Evolutionary conservation across 768 basidiomycete genomes (phyloP).

Genomic region (Tulasnella calospora): DNA sequence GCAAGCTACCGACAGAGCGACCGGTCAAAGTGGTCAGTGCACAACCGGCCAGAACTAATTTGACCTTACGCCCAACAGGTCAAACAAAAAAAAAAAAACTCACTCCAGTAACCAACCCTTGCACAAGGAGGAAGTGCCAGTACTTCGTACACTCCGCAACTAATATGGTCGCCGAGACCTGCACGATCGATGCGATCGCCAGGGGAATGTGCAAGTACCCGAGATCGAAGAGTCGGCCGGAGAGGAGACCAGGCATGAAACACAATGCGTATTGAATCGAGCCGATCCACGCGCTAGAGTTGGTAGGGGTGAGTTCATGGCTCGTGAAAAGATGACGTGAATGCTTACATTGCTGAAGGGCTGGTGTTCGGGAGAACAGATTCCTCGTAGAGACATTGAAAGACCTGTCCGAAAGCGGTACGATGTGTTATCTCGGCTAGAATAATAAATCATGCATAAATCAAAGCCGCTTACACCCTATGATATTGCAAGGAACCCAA

Average conservation of each 20-base stretch:
- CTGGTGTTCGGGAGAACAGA: not conserved
- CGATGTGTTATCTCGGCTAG: not conserved
- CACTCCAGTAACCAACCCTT: slow-evolving; percentile 64
- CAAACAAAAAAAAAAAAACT: no score
- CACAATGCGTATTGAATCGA: slow-evolving; percentile 30
- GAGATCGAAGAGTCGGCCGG: slow-evolving; percentile 68
- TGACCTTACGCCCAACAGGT: no score
- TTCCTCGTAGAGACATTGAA: slow-evolving; percentile 18
- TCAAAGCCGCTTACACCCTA: not conserved
- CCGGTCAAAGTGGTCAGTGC: not conserved
- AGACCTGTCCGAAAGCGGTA: not conserved
- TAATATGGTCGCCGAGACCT: slow-evolving; percentile 58
- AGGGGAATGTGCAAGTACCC: slow-evolving; percentile 57
- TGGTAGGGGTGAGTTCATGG: not conserved
- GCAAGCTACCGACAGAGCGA: slow-evolving; percentile 34
- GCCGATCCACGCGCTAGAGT: slow-evolving; percentile 22
- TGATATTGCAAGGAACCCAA: not conserved
- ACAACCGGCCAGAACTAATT: no score
- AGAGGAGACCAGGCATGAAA: slow-evolving; percentile 43
- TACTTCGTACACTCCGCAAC: slow-evolving; percentile 63
- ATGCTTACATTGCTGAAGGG: slow-evolving; percentile 16
- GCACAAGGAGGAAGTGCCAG: slow-evolving; percentile 77
- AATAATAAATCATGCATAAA: not conserved
- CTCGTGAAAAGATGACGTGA: not conserved
- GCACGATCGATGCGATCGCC: slow-evolving; percentile 44